A percentile compares a stretch with the other conserved stretches of the same genome.
Conservation (phyloP, 805 yeast genomes). For the Pichia paraexigua region DNA sequence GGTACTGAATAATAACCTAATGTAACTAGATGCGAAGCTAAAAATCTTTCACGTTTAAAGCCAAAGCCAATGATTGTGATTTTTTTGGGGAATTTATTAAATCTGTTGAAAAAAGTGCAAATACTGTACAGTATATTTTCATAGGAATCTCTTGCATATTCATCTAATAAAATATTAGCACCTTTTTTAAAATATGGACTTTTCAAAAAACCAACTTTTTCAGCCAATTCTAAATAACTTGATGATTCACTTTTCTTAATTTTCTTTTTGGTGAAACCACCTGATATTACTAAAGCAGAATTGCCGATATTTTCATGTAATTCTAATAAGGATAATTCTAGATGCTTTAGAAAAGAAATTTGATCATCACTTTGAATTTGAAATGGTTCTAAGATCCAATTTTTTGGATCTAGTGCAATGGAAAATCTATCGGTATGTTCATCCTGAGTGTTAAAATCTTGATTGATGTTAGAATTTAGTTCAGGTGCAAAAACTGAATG, state of each 20-base stretch:
- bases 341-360: conserved; percentile 54
- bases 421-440: conserved; percentile 14
- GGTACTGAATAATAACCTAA: conserved; percentile 28
- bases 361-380: conserved; percentile 68
- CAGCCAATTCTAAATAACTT: conserved; percentile 45
- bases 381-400: conserved; percentile 64
- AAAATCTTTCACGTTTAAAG: conserved; percentile 58
- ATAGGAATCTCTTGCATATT: conserved; percentile 70
- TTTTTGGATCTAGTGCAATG: conserved; percentile 39
- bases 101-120: conserved; percentile 41
- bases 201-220: conserved; percentile 1
- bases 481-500: conserved; percentile 24
- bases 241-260: conserved; percentile 48
- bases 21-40: conserved; percentile 46
- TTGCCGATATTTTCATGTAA: conserved; percentile 20
- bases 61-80: conserved; percentile 66
- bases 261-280: conserved; percentile 61
- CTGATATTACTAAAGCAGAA: conserved; percentile 29
- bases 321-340: conserved; percentile 35
- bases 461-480: neutral
- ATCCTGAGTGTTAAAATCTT: neutral
- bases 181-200: conserved; percentile 3
- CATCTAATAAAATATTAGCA: conserved; percentile 44
- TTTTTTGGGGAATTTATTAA: conserved; percentile 38
- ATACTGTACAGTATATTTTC: conserved; percentile 65